Percentiles rank a stretch among this genome's conserved stretches.
These are phyloP conservation scores for Carex kokanica DNA, from an alignment of 176 grass and related monocot species.

Conservation along the genomic window DNA sequence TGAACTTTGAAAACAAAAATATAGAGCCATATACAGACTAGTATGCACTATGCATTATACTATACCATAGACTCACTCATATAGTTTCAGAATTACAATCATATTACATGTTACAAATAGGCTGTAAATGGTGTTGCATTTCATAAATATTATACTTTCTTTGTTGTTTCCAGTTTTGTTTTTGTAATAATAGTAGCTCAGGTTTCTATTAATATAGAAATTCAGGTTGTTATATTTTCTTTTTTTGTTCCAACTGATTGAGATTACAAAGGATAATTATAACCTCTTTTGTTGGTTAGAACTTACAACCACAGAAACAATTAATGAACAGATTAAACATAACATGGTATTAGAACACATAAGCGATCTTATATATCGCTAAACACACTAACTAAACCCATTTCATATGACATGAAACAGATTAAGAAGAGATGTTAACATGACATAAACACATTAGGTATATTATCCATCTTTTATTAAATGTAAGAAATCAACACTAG, in stretches of 20 bases:
- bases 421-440: slow-evolving; percentile 15
- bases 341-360: not conserved
- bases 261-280: too few relatives aligned
- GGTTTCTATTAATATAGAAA: not conserved
- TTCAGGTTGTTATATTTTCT: too few relatives aligned
- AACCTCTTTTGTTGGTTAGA: not conserved
- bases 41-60: too few relatives aligned
- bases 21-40: too few relatives aligned
- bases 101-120: not conserved
- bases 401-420: not conserved
- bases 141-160: not conserved
- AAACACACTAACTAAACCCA: not conserved
- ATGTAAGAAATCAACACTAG: not conserved
- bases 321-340: not conserved
- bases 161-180: not conserved
- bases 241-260: too few relatives aligned
- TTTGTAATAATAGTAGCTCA: not conserved
- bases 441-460: not conserved
- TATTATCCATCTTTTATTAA: slow-evolving; percentile 10
- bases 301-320: not conserved
- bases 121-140: not conserved
- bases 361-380: not conserved
- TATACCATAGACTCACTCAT: too few relatives aligned
- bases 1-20: too few relatives aligned
- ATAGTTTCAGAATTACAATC: too few relatives aligned